Evolutionary conservation across 768 basidiomycete species (phyloP).

Genomic region (Psilocybe tampanensis): DNA sequence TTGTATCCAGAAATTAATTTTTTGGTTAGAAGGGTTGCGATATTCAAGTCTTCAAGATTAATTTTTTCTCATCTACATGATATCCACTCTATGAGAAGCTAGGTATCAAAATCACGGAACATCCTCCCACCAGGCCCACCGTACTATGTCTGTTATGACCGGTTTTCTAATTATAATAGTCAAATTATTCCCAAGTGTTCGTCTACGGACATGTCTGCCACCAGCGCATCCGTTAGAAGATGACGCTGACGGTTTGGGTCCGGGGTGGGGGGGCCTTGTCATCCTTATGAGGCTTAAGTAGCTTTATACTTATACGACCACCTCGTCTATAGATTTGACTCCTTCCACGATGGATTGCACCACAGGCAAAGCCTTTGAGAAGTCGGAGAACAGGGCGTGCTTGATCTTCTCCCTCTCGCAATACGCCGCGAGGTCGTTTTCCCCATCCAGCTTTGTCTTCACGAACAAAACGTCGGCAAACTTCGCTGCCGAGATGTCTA

Average conservation of each 20-base stretch:
- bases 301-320: slow-evolving; percentile 1
- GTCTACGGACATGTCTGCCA: no score
- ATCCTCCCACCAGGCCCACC: not conserved
- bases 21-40: no score
- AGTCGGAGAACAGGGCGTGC: slow-evolving; percentile 79
- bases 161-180: no score
- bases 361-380: slow-evolving; percentile 58
- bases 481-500: slow-evolving; percentile 90
- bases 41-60: no score
- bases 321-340: slow-evolving; percentile 54
- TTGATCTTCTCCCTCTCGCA: slow-evolving; percentile 79
- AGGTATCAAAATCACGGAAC: not conserved
- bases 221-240: no score
- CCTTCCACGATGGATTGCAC: slow-evolving; percentile 76
- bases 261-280: not conserved
- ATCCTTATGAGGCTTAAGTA: no score
- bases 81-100: not conserved
- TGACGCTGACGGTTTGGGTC: not conserved
- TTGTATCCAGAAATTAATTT: not conserved
- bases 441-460: slow-evolving; percentile 74
- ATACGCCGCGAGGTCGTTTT: slow-evolving; percentile 86
- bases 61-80: not conserved
- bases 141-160: no score
- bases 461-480: slow-evolving; percentile 97
- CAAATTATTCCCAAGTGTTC: no score